Percentiles rank a stretch among this genome's conserved stretches.
Conservation (phyloP, 2,329 filamentous ascomycete species). For the Pseudocercospora crystallina region DNA sequence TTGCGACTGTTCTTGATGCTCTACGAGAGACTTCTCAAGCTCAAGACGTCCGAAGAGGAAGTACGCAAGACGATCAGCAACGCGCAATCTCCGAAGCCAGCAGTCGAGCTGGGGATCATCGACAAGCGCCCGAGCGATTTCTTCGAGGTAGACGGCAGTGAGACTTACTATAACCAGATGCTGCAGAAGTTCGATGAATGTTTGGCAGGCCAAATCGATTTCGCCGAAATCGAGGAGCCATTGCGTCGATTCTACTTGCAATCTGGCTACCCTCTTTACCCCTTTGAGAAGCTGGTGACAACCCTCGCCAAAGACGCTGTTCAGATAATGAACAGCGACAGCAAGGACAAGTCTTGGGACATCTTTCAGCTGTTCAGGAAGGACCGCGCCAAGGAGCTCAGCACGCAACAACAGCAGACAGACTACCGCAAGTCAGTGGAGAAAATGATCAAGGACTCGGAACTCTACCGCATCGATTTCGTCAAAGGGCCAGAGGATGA, state of each 20-base stretch:
- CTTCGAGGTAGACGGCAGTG: conserved; percentile 66
- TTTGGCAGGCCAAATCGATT: conserved; percentile 77
- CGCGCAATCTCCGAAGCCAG: conserved; percentile 73
- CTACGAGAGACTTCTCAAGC: conserved; percentile 76
- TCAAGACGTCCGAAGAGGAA: conserved; percentile 75
- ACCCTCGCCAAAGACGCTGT: conserved; percentile 78
- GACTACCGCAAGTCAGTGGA: conserved; percentile 89
- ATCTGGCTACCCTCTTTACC: conserved; percentile 90
- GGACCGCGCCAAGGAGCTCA: conserved; percentile 78
- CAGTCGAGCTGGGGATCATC: conserved; percentile 77
- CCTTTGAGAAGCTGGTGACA: conserved; percentile 82
- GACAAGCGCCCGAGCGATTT: conserved; percentile 74
- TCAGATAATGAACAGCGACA: conserved; percentile 79
- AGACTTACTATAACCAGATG: conserved; percentile 82
- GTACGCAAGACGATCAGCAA: conserved; percentile 73
- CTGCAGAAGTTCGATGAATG: conserved; percentile 83
- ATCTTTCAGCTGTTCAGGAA: conserved; percentile 83
- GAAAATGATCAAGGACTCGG: conserved; percentile 87
- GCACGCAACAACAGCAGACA: conserved; percentile 86
- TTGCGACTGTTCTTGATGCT: conserved; percentile 91
- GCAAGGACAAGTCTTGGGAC: conserved; percentile 90
- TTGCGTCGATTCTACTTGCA: conserved; percentile 88
- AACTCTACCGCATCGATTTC: conserved; percentile 86
- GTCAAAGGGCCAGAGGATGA: conserved; percentile 49
- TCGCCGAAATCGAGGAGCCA: conserved; percentile 81